phyloP scores from a whole-genome alignment of 2,329 filamentous ascomycete species.

The Diplocarpon mali region DNA sequence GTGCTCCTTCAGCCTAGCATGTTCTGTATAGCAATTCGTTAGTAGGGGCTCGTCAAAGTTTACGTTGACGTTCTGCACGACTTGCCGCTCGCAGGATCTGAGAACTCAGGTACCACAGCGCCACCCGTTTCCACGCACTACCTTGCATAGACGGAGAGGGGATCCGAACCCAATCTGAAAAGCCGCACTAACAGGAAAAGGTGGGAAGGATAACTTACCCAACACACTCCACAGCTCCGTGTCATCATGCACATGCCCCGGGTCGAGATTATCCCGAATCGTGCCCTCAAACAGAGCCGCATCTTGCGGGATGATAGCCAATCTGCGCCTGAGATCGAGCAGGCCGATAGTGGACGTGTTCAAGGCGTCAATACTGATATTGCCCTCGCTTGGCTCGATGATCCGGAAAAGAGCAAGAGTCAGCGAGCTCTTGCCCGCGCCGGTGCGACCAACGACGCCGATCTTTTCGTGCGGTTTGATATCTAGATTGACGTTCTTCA shows the following conservation, averaged over 20 bases:
- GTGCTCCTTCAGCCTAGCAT: constrained; percentile 88
- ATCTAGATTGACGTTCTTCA: constrained; percentile 84
- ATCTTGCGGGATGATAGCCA: constrained; percentile 97
- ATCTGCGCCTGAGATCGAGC: constrained; percentile 72
- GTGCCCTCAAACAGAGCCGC: constrained; percentile 91
- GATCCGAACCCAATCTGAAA: too few species aligned
- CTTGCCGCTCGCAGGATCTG: constrained; percentile 19
- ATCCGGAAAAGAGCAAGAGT: constrained; percentile 91
- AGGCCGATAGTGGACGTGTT: constrained; percentile 87
- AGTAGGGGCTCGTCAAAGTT: constrained; percentile 24
- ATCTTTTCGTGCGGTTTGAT: constrained; percentile 98
- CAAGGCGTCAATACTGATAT: constrained; percentile 80
- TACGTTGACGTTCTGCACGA: constrained; percentile 8
- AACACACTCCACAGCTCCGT: constrained; percentile 94
- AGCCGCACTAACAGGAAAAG: background rate
- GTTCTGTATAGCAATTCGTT: constrained; percentile 47
- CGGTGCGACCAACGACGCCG: constrained; percentile 90
- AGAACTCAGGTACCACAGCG: constrained; percentile 20
- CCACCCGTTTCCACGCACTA: background rate
- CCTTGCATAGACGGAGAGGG: too few species aligned
- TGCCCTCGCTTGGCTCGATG: constrained; percentile 74
- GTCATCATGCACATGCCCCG: constrained; percentile 89
- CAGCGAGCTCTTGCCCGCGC: constrained; percentile 89
- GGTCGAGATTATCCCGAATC: constrained; percentile 90
- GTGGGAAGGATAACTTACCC: constrained; percentile 44